Percentiles rank a stretch among this genome's conserved stretches.
Evolutionary conservation across 805 yeast species (phyloP).

Genomic region (Metschnikowia lochheadii): DNA sequence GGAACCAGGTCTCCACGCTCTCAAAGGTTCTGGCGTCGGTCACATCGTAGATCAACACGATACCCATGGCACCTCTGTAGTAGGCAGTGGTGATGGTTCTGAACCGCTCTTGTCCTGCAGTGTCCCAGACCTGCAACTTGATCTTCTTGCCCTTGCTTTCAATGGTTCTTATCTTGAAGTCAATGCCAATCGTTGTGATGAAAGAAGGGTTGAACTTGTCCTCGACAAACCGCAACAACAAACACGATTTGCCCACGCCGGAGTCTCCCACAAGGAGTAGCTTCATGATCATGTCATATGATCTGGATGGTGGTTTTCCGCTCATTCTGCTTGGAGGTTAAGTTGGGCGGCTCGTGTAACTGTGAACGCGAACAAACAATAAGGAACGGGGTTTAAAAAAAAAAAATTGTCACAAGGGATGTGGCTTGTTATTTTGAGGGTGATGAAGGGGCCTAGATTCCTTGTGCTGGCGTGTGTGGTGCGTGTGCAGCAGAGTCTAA

Average conservation of each 20-base stretch:
- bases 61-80: conserved; percentile 88
- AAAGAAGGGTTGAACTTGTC: conserved; percentile 96
- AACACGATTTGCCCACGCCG: conserved; percentile 84
- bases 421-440: not conserved
- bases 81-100: conserved; percentile 92
- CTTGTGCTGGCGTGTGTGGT: not conserved
- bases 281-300: conserved; percentile 89
- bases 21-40: conserved; percentile 89
- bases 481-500: not conserved
- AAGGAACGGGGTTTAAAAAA: not conserved
- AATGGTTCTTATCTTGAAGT: conserved; percentile 93
- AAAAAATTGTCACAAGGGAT: not conserved
- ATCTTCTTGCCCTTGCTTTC: conserved; percentile 90
- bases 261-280: conserved; percentile 92
- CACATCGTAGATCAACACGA: conserved; percentile 77
- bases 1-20: conserved; percentile 91
- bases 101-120: conserved; percentile 96
- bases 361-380: not conserved
- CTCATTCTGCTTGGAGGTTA: conserved; percentile 37
- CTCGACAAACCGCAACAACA: conserved; percentile 87
- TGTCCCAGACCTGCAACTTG: conserved; percentile 95
- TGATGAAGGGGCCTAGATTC: not conserved
- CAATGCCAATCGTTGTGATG: conserved; percentile 97
- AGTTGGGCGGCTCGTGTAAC: not conserved
- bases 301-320: conserved; percentile 61